Evolutionary conservation across 2,329 filamentous ascomycete species (phyloP).

Genomic region (Arthrobotrys conoides): DNA sequence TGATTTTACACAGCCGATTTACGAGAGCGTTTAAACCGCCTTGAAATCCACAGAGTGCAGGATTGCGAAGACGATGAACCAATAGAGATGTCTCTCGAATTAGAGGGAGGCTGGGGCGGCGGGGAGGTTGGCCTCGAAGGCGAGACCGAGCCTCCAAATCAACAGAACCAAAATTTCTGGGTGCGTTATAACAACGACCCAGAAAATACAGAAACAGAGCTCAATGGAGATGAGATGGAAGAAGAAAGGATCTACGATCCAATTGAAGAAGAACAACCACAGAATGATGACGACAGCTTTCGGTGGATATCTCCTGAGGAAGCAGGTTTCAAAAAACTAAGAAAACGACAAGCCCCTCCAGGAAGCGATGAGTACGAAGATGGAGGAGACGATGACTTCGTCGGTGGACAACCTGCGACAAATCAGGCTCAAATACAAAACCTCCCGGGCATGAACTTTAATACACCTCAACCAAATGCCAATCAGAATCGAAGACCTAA

Average conservation of each 20-base stretch:
- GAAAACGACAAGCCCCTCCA: conserved; percentile 6
- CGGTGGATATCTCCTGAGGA: conserved; percentile 2
- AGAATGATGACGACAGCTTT: conserved; percentile 3
- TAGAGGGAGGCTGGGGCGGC: conserved; percentile 12
- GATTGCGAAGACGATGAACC: conserved; percentile 45
- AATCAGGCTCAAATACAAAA: too few relatives aligned
- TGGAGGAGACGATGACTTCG: background rate
- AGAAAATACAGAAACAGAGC: background rate
- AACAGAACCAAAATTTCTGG: background rate
- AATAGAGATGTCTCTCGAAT: conserved; percentile 28
- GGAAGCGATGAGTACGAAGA: background rate
- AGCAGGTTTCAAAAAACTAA: conserved; percentile 17
- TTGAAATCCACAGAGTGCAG: conserved; percentile 45
- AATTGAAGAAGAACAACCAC: conserved; percentile 12
- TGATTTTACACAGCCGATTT: conserved; percentile 14
- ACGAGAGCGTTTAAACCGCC: conserved; percentile 17
- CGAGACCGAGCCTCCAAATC: background rate
- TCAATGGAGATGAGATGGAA: background rate
- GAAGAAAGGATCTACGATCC: background rate
- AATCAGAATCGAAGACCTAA: background rate
- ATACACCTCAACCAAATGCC: background rate
- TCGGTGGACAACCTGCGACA: background rate
- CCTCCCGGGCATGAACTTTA: background rate
- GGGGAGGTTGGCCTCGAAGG: too few relatives aligned
- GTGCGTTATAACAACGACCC: background rate